Evolutionary conservation across 1,284 basidiomycete species (phyloP).

Genomic region (Pseudozyma tsukubaensis): DNA sequence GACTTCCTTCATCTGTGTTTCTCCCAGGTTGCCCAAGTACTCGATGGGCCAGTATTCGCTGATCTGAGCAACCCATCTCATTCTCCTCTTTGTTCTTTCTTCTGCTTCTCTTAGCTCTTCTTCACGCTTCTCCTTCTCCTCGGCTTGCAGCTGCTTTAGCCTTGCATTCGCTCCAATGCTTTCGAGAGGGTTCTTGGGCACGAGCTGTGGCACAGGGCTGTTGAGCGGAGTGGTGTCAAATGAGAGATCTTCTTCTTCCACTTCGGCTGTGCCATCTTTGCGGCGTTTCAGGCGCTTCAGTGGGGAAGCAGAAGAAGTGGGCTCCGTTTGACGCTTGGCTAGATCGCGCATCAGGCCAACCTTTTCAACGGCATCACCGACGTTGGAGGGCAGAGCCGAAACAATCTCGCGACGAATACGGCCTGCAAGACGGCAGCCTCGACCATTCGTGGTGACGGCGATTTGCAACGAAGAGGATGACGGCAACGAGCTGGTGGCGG

Average conservation of each 20-base stretch:
- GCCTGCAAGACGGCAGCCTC: conserved; percentile 86
- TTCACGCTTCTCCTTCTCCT: conserved; percentile 27
- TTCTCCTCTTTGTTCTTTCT: conserved; percentile 59
- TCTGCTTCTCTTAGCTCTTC: conserved; percentile 31
- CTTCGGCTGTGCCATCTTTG: conserved; percentile 39
- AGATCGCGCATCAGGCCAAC: conserved; percentile 79
- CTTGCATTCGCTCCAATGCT: conserved; percentile 3
- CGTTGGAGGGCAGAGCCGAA: conserved; percentile 77
- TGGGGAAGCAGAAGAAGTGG: conserved; percentile 2
- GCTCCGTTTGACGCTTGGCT: conserved; percentile 71
- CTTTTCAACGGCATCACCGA: conserved; percentile 82
- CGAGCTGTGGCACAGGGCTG: conserved; percentile 77
- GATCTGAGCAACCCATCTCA: conserved; percentile 70
- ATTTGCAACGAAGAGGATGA: conserved; percentile 77
- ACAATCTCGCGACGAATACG: conserved; percentile 86
- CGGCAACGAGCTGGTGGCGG: neutral
- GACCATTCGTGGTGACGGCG: conserved; percentile 89
- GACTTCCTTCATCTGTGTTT: conserved; percentile 76
- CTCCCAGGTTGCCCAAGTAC: conserved; percentile 78
- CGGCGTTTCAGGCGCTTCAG: conserved; percentile 27
- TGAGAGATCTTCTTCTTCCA: conserved; percentile 59
- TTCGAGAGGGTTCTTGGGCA: conserved; percentile 39
- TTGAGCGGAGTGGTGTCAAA: conserved; percentile 74
- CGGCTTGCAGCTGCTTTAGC: conserved; percentile 16
- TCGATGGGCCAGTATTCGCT: conserved; percentile 87